phyloP scores from a whole-genome alignment of 2,329 filamentous ascomycete species.

The Zymoseptoria crescenta region DNA sequence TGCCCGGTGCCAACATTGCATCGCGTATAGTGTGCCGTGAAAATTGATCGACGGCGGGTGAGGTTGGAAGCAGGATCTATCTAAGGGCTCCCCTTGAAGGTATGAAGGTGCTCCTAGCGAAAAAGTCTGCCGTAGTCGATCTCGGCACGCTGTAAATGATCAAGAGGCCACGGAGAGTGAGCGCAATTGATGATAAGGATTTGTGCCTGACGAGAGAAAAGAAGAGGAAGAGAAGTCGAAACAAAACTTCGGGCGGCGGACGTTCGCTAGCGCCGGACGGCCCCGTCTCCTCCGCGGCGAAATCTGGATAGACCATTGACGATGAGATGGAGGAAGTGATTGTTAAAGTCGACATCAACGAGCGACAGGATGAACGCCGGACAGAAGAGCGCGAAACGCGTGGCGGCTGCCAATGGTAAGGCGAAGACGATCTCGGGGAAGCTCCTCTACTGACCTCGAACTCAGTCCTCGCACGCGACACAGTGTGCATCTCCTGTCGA shows the following conservation, averaged over 20 bases:
- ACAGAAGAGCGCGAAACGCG: conserved; percentile 38
- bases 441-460: not conserved
- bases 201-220: conserved; percentile 51
- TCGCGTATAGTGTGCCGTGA: not conserved
- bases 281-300: conserved; percentile 11
- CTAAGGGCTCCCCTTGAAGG: conserved; percentile 77
- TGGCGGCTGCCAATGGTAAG: conserved; percentile 35
- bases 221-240: conserved; percentile 19
- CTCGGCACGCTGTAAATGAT: conserved; percentile 88
- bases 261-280: conserved; percentile 5
- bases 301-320: conserved; percentile 1
- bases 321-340: conserved; percentile 15
- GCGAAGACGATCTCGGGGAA: not conserved
- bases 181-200: conserved; percentile 91
- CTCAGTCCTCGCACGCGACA: conserved; percentile 32
- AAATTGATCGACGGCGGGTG: not conserved
- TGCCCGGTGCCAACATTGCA: not conserved
- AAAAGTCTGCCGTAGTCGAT: conserved; percentile 74
- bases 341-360: not conserved
- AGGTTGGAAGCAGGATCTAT: conserved; percentile 86
- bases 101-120: conserved; percentile 93
- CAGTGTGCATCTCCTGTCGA: conserved; percentile 41
- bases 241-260: not conserved
- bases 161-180: conserved; percentile 63
- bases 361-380: conserved; percentile 35